Conservation (phyloP, 148 eudicot genomes). For the Rhododendron molle region DNA sequence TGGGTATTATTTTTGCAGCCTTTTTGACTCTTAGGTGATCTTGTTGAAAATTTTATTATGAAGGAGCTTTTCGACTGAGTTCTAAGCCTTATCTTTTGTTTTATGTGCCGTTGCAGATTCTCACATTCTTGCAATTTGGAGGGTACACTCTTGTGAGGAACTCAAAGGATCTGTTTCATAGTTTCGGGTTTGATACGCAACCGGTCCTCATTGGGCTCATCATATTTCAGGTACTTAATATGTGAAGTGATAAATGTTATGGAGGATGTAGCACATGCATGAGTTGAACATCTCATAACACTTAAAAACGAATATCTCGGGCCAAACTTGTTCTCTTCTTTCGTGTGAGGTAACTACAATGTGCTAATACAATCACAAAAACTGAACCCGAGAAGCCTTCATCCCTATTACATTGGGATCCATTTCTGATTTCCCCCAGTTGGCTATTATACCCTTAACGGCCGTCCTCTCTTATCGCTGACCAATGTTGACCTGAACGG, state of each 20-base stretch:
- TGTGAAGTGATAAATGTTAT: not conserved
- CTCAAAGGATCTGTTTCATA: slow-evolving; percentile 86
- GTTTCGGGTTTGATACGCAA: slow-evolving; percentile 94
- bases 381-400: not conserved
- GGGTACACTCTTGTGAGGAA: slow-evolving; percentile 97
- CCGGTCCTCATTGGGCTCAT: slow-evolving; percentile 98
- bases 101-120: slow-evolving; percentile 50
- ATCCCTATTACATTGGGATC: not conserved
- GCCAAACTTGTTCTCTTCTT: not conserved
- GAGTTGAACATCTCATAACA: not conserved
- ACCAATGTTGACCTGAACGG: not conserved
- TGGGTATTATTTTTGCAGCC: not conserved
- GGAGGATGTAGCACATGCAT: not conserved
- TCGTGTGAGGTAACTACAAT: not conserved
- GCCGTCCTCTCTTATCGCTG: not conserved
- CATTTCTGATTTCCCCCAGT: not conserved
- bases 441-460: not conserved
- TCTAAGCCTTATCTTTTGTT: not conserved
- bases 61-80: not conserved
- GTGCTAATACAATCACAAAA: not conserved
- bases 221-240: slow-evolving; percentile 72
- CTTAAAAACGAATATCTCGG: not conserved
- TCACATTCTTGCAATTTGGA: slow-evolving; percentile 89
- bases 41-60: not conserved
- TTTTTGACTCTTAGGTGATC: not conserved